Conservation (phyloP, 2,329 filamentous ascomycete species). For the Trichoderma guizhouense region DNA sequence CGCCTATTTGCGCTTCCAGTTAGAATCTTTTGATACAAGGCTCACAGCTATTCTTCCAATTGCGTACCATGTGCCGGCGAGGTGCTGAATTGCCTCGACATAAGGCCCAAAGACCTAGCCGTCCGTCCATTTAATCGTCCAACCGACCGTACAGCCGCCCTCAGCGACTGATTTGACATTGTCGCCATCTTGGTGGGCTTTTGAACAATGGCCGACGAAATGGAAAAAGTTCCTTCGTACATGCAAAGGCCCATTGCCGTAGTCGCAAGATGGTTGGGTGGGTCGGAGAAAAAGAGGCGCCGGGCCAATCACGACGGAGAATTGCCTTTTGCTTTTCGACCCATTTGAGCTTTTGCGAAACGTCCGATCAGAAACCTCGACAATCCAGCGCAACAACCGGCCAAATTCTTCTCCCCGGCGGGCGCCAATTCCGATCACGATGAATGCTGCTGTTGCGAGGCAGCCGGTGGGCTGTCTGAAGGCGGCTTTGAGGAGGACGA, state of each 20-base stretch:
- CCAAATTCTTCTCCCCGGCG: conserved; percentile 10
- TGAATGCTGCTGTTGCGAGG: conserved; percentile 60
- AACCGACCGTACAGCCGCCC: conserved; percentile 27
- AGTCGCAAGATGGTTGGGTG: conserved; percentile 18
- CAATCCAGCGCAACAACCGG: conserved; percentile 6
- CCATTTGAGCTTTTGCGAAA: conserved; percentile 21
- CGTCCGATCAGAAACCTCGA: neutral
- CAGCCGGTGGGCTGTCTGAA: conserved; percentile 72
- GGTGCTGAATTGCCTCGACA: conserved; percentile 29
- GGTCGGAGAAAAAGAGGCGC: conserved; percentile 31
- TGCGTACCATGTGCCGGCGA: conserved; percentile 30
- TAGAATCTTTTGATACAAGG: neutral
- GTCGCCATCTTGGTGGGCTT: neutral
- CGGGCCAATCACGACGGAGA: conserved; percentile 36
- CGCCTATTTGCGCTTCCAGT: conserved; percentile 25
- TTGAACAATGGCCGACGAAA: conserved; percentile 5
- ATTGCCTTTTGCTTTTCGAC: conserved; percentile 34
- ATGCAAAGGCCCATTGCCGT: conserved; percentile 8
- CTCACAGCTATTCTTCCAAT: neutral
- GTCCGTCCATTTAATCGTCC: conserved; percentile 14
- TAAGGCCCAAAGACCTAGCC: neutral
- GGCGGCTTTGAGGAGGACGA: conserved; percentile 56
- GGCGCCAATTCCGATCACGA: conserved; percentile 31
- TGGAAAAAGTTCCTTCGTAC: conserved; percentile 19
- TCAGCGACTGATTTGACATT: conserved; percentile 26